Evolutionary conservation across 805 yeast genomes (phyloP), one percentile per base, ranked within the genome.

Genomic region (Candida odintsovae): DNA sequence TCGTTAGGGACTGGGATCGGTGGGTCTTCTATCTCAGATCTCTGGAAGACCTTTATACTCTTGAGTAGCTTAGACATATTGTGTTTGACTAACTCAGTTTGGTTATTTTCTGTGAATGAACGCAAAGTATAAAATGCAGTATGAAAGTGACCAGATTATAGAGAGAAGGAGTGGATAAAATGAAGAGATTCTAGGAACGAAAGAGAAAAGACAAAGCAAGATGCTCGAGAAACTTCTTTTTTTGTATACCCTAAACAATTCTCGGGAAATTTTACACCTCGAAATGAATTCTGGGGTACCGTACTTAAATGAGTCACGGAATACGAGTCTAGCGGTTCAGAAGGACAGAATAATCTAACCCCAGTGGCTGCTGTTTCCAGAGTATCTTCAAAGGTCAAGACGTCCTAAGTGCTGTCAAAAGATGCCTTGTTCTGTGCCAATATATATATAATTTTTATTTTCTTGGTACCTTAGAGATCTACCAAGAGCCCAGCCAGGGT

Each of bases 1-100:
- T 48, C 49, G 15, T 45, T 26, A 10, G 56, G 56, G 15, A 43
- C 28, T 10, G 35, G n/a, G 3, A 47, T 23, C 31, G 25, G 25
- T 3, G 45, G 40, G 26, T 40, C 40, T 10, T 40, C 38, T n/a
- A 47, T 37, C 41, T 43, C 44, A 18, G 44, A 13, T 22, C 37
- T 43, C 39, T 40, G 37, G 43, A 46, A 42, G 20, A 46, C 22
- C 10, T 42, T 42, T 23, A 36, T 36, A 36, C 23, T 13, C 10
- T 23, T 22, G 28, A 21, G 29, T 33, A 38, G 11, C 29, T 38
- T 21, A n/a, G 41, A 20, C 41, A 38, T 38, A 25, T 9, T 25
- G 28, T 25, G 12, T 25, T 7, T 25, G 13, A n/a, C n/a, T 28
- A 12, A 7, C 31, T 28, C 31, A 13, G 7, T 28, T 28, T 8